These are phyloP conservation scores for Nepenthes mirabilis DNA, from an alignment of 148 eudicot species.

Conservation along the genomic window DNA sequence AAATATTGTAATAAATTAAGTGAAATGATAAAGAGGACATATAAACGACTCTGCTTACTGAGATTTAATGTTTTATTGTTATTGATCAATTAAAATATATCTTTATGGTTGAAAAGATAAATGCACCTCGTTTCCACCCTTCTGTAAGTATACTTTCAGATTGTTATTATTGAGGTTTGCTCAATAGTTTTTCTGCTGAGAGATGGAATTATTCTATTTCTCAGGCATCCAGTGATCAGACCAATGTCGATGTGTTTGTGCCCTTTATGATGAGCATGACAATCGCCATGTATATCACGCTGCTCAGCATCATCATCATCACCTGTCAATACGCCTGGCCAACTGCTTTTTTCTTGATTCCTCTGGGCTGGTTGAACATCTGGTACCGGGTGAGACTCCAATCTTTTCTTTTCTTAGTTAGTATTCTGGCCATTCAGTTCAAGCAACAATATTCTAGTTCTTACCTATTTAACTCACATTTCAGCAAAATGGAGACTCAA, in stretches of 20 bases:
- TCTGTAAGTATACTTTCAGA: neutral
- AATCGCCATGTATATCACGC: constrained; percentile 46
- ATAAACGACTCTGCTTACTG: no score
- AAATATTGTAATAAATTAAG: no score
- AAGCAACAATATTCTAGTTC: no score
- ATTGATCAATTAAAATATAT: no score
- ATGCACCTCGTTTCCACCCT: neutral
- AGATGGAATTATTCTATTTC: neutral
- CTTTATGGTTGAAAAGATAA: no score
- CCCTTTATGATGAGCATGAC: constrained; percentile 60
- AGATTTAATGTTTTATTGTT: no score
- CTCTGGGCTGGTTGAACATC: constrained; percentile 80
- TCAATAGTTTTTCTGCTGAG: neutral
- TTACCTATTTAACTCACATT: no score
- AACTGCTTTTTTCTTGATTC: constrained; percentile 61
- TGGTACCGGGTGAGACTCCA: constrained; percentile 70
- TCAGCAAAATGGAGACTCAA: no score
- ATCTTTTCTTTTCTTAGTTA: neutral
- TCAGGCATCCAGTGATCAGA: constrained; percentile 91
- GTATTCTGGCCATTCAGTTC: neutral
- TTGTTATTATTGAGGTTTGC: neutral
- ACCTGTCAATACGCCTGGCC: constrained; percentile 98
- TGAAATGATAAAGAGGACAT: no score
- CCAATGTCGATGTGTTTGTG: constrained; percentile 58
- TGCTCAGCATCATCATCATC: constrained; percentile 69